A percentile compares a stretch with the other conserved stretches of the same genome.
phyloP scores from a whole-genome alignment of 345 rosid genomes.

The Viola odorata region DNA sequence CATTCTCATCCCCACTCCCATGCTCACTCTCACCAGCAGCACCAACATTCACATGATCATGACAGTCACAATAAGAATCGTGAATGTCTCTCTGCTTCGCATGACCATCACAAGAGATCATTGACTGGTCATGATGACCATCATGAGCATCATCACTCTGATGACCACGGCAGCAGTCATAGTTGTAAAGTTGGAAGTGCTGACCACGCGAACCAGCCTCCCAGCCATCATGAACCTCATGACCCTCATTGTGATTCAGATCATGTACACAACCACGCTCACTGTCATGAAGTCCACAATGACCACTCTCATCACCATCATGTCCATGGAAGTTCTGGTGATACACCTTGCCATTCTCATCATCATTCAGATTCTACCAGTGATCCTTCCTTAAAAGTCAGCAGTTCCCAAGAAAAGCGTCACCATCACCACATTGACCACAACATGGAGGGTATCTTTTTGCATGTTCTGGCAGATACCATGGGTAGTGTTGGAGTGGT shows the following conservation, averaged over 20 bases:
- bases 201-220: slow-evolving; percentile 7
- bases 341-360: background rate
- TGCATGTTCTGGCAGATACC: slow-evolving; percentile 93
- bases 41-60: slow-evolving; percentile 30
- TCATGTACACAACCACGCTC: background rate
- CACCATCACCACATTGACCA: slow-evolving; percentile 78
- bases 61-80: slow-evolving; percentile 33
- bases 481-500: slow-evolving; percentile 98
- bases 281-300: slow-evolving; percentile 8
- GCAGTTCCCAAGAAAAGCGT: slow-evolving; percentile 13
- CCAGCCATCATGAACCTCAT: slow-evolving; percentile 13
- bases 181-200: background rate
- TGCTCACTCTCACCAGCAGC: slow-evolving; percentile 26
- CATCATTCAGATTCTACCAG: slow-evolving; percentile 11
- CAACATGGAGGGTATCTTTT: slow-evolving; percentile 98
- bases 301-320: slow-evolving; percentile 1
- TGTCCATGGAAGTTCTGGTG: slow-evolving; percentile 3
- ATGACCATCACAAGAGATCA: slow-evolving; percentile 30
- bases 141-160: slow-evolving; percentile 15
- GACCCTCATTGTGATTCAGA: slow-evolving; percentile 16
- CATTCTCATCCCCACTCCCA: slow-evolving; percentile 49
- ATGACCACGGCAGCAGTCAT: slow-evolving; percentile 2
- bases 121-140: slow-evolving; percentile 25
- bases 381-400: slow-evolving; percentile 11
- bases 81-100: slow-evolving; percentile 31